Evolutionary conservation across 306 rosid species (phyloP).

Genomic region (Lagenaria siceraria): DNA sequence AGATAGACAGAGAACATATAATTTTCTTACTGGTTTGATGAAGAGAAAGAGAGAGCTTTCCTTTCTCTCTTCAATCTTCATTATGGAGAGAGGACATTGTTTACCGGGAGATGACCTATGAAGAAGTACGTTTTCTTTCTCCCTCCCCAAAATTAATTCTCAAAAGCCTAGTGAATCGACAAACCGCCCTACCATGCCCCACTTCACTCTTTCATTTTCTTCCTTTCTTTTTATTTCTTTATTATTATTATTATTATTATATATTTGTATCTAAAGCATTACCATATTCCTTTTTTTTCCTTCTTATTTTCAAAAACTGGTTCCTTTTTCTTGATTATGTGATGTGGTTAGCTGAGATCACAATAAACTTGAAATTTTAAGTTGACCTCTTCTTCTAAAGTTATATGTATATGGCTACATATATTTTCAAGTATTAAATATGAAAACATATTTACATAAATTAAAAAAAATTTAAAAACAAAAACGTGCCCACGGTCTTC

Average conservation of each 20-base stretch:
- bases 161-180: too few species aligned
- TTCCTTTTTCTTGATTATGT: too few species aligned
- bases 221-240: neutral
- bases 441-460: too few species aligned
- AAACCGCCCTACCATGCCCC: neutral
- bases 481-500: too few species aligned
- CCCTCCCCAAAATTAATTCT: neutral
- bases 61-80: neutral
- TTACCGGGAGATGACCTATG: neutral
- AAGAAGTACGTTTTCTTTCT: neutral
- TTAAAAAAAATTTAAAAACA: too few species aligned
- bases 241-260: too few species aligned
- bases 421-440: too few species aligned
- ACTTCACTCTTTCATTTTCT: neutral
- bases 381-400: too few species aligned
- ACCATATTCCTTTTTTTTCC: too few species aligned
- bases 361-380: neutral
- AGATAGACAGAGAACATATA: neutral
- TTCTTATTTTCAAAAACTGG: too few species aligned
- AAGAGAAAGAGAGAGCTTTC: neutral
- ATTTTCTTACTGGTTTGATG: neutral
- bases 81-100: neutral
- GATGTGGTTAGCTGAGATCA: neutral
- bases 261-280: neutral
- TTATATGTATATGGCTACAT: too few species aligned